Evolutionary conservation across 2,329 filamentous ascomycete species (phyloP).

Genomic region (Alternaria viburni): DNA sequence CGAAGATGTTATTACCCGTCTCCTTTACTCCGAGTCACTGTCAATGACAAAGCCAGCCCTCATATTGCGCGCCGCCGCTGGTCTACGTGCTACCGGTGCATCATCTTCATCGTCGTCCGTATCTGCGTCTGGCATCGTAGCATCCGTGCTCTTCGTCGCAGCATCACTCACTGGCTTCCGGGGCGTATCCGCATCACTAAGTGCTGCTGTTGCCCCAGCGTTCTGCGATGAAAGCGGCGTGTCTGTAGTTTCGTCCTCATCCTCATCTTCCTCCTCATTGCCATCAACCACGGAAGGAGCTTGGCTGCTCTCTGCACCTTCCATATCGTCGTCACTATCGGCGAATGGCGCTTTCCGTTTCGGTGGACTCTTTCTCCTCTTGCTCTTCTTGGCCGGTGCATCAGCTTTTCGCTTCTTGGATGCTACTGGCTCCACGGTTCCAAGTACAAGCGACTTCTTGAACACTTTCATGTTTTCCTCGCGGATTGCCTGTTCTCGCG

Average conservation of each 20-base stretch:
- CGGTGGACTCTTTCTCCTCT: slow-evolving; percentile 42
- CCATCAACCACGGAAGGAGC: slow-evolving; percentile 33
- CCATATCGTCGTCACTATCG: slow-evolving; percentile 36
- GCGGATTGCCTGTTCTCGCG: slow-evolving; percentile 71
- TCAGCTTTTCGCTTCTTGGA: slow-evolving; percentile 47
- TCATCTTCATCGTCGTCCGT: slow-evolving; percentile 51
- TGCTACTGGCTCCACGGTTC: slow-evolving; percentile 43
- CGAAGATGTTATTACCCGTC: too few relatives aligned
- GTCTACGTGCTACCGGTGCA: slow-evolving; percentile 42
- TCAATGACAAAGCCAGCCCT: slow-evolving; percentile 54
- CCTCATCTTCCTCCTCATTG: slow-evolving; percentile 29
- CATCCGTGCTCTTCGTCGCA: slow-evolving; percentile 22
- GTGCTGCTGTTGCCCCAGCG: slow-evolving; percentile 12
- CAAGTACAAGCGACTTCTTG: slow-evolving; percentile 52
- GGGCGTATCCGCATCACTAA: slow-evolving; percentile 22
- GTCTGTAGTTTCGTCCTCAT: slow-evolving; percentile 47
- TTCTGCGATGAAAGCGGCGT: slow-evolving; percentile 51
- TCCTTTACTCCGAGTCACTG: slow-evolving; percentile 50
- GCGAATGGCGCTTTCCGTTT: slow-evolving; percentile 40
- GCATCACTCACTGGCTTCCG: slow-evolving; percentile 2
- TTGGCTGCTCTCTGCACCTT: slow-evolving; percentile 33
- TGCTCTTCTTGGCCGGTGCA: slow-evolving; percentile 25
- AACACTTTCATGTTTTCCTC: slow-evolving; percentile 61
- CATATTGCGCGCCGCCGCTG: slow-evolving; percentile 42
- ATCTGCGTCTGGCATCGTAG: slow-evolving; percentile 34